Base-by-base conservation (phyloP, 345 rosid genomes). In the Pseudoturritis turrita region DNA sequence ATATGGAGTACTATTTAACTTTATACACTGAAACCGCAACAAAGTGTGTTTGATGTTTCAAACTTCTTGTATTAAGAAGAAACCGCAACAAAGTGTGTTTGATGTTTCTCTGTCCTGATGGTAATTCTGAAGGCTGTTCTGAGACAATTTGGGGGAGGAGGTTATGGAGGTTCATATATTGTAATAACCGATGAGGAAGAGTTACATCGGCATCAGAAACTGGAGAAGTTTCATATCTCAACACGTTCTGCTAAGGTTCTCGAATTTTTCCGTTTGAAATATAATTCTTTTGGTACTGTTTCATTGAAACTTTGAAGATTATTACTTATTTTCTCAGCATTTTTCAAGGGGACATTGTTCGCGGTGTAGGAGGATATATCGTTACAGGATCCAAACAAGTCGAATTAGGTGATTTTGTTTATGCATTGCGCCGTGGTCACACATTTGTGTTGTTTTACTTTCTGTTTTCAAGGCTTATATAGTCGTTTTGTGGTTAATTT, bases 211-310 rank as follows among this genome's bases (percentile, higher is more conserved):
- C 98, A 93, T 83, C 97, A 93, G 77, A 90, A 80, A 70, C 87
- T 93, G 39, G 96, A 90, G 86, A 93, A 81, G 84, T 96, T 93
- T 53, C 90, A 87, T 77, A 83, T 93, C 52, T 93, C 98, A 54
- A 93, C 98, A 1, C 97, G 97, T 40, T 79, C 88, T 50, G 90
- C 87, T 64, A 93, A 93, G 98, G 98, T 93, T 81, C n/a, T 78
- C 36, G 28, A 29, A 51, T n/a, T 43, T 25, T 35, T 72, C 56
- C 29, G 50, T 8, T 74, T 50, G n/a, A 5, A 7, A 25, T 51
- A 39, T 40, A 39, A 8, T 7, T 17, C 23, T 41, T 43, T 71
- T 40, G 40, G 21, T 40, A 49, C 57, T 23, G n/a, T 23, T 52
- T 35, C 31, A 23, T 49, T 47, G 62, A 47, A 58, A 62, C 31